A percentile compares a stretch with the other conserved stretches of the same genome.
Evolutionary conservation across 2,329 filamentous ascomycete species (phyloP).

Genomic region (Aspergillus sp.): DNA sequence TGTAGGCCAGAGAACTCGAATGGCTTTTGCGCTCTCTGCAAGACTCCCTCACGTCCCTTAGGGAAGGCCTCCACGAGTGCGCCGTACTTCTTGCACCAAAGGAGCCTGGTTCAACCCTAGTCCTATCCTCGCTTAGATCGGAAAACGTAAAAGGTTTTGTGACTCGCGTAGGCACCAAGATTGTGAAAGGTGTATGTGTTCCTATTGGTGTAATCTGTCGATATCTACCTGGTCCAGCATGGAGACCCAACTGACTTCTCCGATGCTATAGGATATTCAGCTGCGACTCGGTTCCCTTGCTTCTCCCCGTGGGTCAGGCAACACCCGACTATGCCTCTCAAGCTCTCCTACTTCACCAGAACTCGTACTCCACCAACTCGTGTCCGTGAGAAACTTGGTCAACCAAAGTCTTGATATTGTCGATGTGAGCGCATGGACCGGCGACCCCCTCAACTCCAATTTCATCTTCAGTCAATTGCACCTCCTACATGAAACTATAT

Average conservation of each 20-base stretch:
- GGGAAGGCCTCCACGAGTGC: conserved; percentile 80
- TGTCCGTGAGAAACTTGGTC: conserved; percentile 70
- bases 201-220: neutral
- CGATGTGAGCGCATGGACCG: conserved; percentile 70
- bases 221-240: neutral
- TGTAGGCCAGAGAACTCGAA: conserved; percentile 56
- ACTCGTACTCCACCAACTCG: conserved; percentile 66
- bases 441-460: conserved; percentile 58
- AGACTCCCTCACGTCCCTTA: conserved; percentile 59
- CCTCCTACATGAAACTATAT: conserved; percentile 59
- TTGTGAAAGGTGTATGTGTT: conserved; percentile 77
- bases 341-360: conserved; percentile 54
- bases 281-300: conserved; percentile 62
- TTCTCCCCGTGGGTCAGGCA: conserved; percentile 50
- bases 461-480: conserved; percentile 59
- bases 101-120: conserved; percentile 83
- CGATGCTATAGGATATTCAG: conserved; percentile 61
- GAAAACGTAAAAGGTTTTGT: conserved; percentile 91
- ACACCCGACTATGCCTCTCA: conserved; percentile 53
- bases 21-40: conserved; percentile 63
- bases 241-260: neutral
- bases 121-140: conserved; percentile 79
- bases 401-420: conserved; percentile 82
- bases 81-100: conserved; percentile 79
- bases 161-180: conserved; percentile 82